A percentile compares a stretch with the other conserved stretches of the same genome.
These are phyloP conservation scores for Aspergillus cejpii DNA, from an alignment of 2,329 filamentous ascomycete species.

Conservation along the genomic window DNA sequence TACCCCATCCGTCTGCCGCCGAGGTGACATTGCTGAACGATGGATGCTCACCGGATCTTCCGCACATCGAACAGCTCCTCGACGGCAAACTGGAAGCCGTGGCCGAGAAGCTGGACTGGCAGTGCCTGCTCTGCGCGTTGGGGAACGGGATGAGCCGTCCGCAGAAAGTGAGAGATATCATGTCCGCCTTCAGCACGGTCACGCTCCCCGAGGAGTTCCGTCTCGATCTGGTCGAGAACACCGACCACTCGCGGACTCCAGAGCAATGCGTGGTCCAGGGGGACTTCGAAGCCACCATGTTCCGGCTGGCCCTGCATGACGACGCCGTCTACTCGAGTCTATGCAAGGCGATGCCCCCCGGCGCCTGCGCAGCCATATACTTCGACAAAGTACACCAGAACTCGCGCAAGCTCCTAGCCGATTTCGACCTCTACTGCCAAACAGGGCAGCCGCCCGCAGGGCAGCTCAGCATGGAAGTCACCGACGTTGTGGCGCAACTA, in stretches of 20 bases:
- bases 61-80: conserved; percentile 30
- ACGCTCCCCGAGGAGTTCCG: conserved; percentile 40
- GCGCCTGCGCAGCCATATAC: conserved; percentile 40
- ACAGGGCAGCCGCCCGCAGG: conserved; percentile 25
- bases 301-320: conserved; percentile 42
- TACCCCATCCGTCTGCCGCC: conserved; percentile 22
- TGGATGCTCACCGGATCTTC: conserved; percentile 27
- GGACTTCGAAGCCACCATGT: conserved; percentile 42
- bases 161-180: conserved; percentile 40
- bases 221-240: conserved; percentile 34
- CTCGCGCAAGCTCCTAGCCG: conserved; percentile 28
- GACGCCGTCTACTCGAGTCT: conserved; percentile 38
- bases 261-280: conserved; percentile 42
- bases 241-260: conserved; percentile 27
- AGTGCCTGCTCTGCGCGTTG: conserved; percentile 25
- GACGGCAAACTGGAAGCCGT: conserved; percentile 29
- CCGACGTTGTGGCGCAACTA: conserved; percentile 30
- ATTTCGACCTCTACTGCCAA: conserved; percentile 38
- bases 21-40: conserved; percentile 28
- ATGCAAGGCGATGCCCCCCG: conserved; percentile 38
- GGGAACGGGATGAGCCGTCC: conserved; percentile 32
- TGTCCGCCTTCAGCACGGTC: conserved; percentile 40
- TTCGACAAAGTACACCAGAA: conserved; percentile 39
- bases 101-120: conserved; percentile 31
- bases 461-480: conserved; percentile 21